phyloP scores from a whole-genome alignment of 148 eudicot species.

The Cornus suecica region DNA sequence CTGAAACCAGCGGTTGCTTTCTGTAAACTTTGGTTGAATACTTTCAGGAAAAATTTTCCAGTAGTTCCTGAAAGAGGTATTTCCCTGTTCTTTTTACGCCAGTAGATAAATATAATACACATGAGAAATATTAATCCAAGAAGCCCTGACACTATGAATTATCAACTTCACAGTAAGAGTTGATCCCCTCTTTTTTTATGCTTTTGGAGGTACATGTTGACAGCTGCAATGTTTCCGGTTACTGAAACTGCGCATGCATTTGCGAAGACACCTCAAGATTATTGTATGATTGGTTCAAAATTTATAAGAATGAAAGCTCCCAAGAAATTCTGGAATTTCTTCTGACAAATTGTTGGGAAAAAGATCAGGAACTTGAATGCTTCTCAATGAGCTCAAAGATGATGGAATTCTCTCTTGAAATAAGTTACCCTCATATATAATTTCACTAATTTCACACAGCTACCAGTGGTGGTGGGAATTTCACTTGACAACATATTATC shows the following conservation, averaged over 20 bases:
- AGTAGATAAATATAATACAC: neutral
- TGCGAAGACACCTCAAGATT: constrained; percentile 26
- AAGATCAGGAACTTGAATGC: constrained; percentile 20
- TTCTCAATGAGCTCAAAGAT: constrained; percentile 14
- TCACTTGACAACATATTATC: constrained; percentile 21
- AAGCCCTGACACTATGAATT: neutral
- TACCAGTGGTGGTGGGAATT: constrained; percentile 22
- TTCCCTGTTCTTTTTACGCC: neutral
- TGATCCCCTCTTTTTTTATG: neutral
- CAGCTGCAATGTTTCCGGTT: constrained; percentile 25
- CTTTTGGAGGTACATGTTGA: constrained; percentile 17
- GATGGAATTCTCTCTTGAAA: constrained; percentile 25
- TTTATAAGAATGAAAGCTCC: constrained; percentile 1
- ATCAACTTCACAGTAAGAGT: neutral
- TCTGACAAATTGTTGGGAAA: constrained; percentile 36
- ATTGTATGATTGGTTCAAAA: constrained; percentile 26
- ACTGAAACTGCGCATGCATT: constrained; percentile 22
- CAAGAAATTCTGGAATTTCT: constrained; percentile 23
- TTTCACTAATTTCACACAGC: constrained; percentile 7
- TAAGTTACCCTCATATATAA: constrained; percentile 31
- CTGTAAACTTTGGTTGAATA: neutral
- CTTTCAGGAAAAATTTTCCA: neutral
- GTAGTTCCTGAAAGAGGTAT: neutral
- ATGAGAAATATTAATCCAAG: neutral
- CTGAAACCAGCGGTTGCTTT: neutral